These are phyloP conservation scores for Plantago lanceolata DNA, from an alignment of 305 asterid genomes.

Conservation along the genomic window DNA sequence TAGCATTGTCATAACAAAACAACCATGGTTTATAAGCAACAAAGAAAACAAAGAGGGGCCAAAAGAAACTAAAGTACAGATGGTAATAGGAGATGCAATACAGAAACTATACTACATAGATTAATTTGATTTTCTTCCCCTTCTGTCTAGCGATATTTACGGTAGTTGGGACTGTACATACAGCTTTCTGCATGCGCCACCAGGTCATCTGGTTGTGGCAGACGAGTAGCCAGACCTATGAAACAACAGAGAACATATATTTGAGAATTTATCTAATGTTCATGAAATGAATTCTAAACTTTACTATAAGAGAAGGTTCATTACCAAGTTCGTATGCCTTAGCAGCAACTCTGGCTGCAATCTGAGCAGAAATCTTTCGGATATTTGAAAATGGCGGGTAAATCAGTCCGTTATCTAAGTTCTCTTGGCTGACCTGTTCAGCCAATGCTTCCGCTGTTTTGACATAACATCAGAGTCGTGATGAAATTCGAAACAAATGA, in stretches of 20 bases:
- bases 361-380: conserved; percentile 85
- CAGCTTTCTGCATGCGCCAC: conserved; percentile 78
- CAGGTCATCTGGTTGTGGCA: conserved; percentile 77
- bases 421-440: conserved; percentile 71
- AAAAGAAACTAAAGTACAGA: background rate
- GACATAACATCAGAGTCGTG: conserved; percentile 14
- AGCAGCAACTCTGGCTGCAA: conserved; percentile 90
- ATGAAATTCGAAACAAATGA: too few relatives aligned
- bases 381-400: conserved; percentile 86
- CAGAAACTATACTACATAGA: conserved; percentile 17
- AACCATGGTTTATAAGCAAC: background rate
- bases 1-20: conserved; percentile 4
- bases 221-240: conserved; percentile 90
- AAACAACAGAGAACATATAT: conserved; percentile 5
- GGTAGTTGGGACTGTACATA: conserved; percentile 96
- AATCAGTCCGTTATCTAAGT: conserved; percentile 74
- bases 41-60: background rate
- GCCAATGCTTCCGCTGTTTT: conserved; percentile 94
- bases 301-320: background rate
- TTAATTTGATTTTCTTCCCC: background rate
- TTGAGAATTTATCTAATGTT: background rate
- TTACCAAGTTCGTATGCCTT: conserved; percentile 94
- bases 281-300: background rate
- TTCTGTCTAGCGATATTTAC: conserved; percentile 69
- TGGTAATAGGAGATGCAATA: conserved; percentile 12